Conservation (phyloP, 306 rosid species). For the Argentina anserina region DNA sequence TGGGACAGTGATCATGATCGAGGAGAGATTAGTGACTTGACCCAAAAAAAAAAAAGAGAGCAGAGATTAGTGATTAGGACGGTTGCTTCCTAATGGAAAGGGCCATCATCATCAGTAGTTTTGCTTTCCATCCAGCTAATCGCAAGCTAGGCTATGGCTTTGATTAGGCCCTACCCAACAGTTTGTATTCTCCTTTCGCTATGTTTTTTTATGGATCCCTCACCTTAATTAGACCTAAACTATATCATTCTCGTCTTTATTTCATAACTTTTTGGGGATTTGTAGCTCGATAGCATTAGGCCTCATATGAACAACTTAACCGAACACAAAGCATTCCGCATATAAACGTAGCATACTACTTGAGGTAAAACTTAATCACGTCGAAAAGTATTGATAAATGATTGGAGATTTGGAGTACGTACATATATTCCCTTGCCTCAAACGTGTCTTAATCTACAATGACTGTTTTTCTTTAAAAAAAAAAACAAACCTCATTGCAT, state of each 20-base stretch:
- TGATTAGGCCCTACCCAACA: slow-evolving; percentile 50
- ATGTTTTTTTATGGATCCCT: background rate
- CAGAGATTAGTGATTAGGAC: slow-evolving; percentile 3
- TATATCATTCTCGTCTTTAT: background rate
- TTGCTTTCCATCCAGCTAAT: slow-evolving; percentile 84
- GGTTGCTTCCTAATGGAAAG: slow-evolving; percentile 23
- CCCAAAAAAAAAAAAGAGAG: too few relatives aligned
- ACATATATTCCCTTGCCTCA: background rate
- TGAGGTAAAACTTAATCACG: background rate
- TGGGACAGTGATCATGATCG: background rate
- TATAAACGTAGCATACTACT: background rate
- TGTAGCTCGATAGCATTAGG: background rate
- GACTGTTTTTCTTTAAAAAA: too few relatives aligned
- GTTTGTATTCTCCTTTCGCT: slow-evolving; percentile 20
- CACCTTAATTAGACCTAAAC: background rate
- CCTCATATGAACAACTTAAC: background rate
- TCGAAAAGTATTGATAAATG: background rate
- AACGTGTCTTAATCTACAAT: background rate
- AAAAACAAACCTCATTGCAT: too few relatives aligned
- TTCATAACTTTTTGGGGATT: background rate
- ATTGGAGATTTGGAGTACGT: background rate
- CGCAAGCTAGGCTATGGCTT: slow-evolving; percentile 31
- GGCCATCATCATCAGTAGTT: slow-evolving; percentile 23
- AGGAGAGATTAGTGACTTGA: background rate
- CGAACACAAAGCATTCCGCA: background rate